phyloP scores from a whole-genome alignment of 805 yeast species.

The Yamadazyma olivae region DNA sequence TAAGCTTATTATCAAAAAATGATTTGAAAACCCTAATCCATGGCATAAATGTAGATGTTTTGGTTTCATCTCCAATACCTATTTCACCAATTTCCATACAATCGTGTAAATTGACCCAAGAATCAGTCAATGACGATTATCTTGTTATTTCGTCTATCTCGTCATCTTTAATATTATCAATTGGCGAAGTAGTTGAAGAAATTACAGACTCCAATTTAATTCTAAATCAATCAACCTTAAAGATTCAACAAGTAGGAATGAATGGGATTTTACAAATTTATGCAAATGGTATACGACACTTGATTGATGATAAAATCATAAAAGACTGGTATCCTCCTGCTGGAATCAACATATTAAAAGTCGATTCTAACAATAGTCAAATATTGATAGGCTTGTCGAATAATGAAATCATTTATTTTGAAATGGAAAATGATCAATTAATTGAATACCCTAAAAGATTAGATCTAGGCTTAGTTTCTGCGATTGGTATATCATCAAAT shows the following conservation, averaged over 20 bases:
- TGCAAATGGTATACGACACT: slow-evolving; percentile 63
- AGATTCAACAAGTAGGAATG: slow-evolving; percentile 64
- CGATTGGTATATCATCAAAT: slow-evolving; percentile 42
- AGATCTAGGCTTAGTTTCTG: slow-evolving; percentile 48
- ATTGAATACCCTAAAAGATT: slow-evolving; percentile 66
- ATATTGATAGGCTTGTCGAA: slow-evolving; percentile 69
- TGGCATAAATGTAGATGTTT: slow-evolving; percentile 57
- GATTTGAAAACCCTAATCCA: slow-evolving; percentile 46
- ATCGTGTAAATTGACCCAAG: slow-evolving; percentile 50
- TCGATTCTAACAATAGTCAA: slow-evolving; percentile 65
- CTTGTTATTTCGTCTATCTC: slow-evolving; percentile 58
- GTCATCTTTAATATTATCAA: slow-evolving; percentile 68
- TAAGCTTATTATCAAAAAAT: slow-evolving; percentile 1
- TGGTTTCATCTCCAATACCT: slow-evolving; percentile 79
- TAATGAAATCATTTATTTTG: slow-evolving; percentile 78
- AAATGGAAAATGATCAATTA: slow-evolving; percentile 64
- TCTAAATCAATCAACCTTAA: slow-evolving; percentile 56
- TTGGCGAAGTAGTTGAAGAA: slow-evolving; percentile 80
- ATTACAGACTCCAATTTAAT: slow-evolving; percentile 64
- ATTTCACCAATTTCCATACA: slow-evolving; percentile 56
- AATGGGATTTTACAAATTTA: slow-evolving; percentile 71
- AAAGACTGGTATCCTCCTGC: slow-evolving; percentile 83
- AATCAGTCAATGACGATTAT: slow-evolving; percentile 55
- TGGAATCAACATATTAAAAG: slow-evolving; percentile 60
- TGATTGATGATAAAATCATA: slow-evolving; percentile 27